Evolutionary conservation across 306 rosid genomes (phyloP).

Genomic region (Vigna angularis): DNA sequence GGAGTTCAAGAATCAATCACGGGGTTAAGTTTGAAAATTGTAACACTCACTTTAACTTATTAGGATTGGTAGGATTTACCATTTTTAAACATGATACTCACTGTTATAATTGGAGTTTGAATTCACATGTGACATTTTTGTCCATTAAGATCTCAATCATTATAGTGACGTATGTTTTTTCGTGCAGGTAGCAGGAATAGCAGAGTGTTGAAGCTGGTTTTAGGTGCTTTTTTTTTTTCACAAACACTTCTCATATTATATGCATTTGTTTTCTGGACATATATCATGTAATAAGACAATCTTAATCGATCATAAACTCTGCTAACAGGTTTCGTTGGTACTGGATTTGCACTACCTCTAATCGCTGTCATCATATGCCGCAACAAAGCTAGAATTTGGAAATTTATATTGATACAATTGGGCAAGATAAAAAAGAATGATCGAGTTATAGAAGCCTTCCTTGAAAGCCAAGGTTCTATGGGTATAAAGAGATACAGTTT

Average conservation of each 20-base stretch:
- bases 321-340: conserved; percentile 47
- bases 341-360: conserved; percentile 53
- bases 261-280: neutral
- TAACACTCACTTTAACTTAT: neutral
- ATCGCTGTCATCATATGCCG: conserved; percentile 52
- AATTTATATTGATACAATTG: conserved; percentile 29
- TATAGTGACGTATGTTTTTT: neutral
- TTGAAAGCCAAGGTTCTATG: conserved; percentile 48
- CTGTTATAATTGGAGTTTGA: neutral
- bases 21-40: neutral
- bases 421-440: conserved; percentile 34
- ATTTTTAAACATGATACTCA: neutral
- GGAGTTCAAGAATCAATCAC: conserved; percentile 8
- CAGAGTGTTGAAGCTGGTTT: conserved; percentile 48
- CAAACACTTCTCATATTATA: neutral
- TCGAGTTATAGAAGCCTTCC: conserved; percentile 46
- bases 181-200: conserved; percentile 39
- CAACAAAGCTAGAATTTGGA: conserved; percentile 45
- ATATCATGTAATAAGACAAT: neutral
- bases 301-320: neutral
- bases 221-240: conserved; percentile 30
- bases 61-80: neutral
- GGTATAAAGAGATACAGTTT: conserved; percentile 45
- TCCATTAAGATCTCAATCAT: neutral
- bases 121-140: too few relatives aligned